Base-by-base conservation (phyloP, 345 rosid genomes). In the Lagerstroemia speciosa region DNA sequence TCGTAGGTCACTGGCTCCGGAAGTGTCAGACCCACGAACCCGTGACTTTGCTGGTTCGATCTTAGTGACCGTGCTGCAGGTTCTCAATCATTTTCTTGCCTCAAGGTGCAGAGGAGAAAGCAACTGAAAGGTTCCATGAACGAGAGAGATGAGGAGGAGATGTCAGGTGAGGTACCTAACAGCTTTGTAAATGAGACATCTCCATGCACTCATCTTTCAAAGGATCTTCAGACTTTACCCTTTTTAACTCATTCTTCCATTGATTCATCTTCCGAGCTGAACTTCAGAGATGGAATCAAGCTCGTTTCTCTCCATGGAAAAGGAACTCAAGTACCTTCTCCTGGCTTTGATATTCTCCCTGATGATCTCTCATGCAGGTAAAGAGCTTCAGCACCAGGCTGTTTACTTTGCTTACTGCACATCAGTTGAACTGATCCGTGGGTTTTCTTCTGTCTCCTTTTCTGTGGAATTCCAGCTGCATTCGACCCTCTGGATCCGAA, bases 401-500 rank as follows among this genome's bases (percentile, higher is more conserved):
- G n/a, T 22, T 5, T 17, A 6, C 55, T 50, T 19, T 22, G 16
- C 19, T 19, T 50, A 50, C n/a, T 4, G 19, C 55, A 41, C 24
- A 22, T n/a, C 19, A 12, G 19, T 50, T 19, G 55, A 50, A 19
- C 55, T 50, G 55, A 50, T 50, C n/a, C 55, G 38, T 36, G 0
- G 8, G 55, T 8, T 17, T 50, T 50, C 55, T 50, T 50, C 26
- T 50, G 55, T 50, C 19, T 14, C 55, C 2, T 50, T 34, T 67
- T 19, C 31, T 14, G 61, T 67, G 6, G 31, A 62, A 5, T 62
- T 64, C 36, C 45, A 77, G 85, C 50, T 53, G 85, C 87, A 29
- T 83, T 79, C 64, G 83, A 83, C 62, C 66, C 81, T 15, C 81
- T 83, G 36, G 83, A 79, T 70, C 87, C 82, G 19, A 74, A 64